A percentile compares a stretch with the other conserved stretches of the same genome.
These are phyloP conservation scores for Paralagenidium karlingii DNA, from an alignment of 352 stramenopile species.

Conservation along the genomic window DNA sequence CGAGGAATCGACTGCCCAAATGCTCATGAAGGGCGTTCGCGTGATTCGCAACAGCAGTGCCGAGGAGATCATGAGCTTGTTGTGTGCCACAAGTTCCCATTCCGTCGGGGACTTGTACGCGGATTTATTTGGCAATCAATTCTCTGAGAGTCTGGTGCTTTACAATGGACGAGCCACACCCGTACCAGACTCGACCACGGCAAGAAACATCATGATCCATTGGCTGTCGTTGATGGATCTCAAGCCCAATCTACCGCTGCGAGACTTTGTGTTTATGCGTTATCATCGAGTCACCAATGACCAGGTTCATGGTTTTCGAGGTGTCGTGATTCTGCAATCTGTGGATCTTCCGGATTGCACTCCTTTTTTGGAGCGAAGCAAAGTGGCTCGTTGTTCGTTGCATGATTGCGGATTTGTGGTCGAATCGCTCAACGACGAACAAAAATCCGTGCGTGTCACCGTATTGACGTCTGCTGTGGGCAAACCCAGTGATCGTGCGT, in stretches of 20 bases:
- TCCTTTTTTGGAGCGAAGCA: constrained; percentile 28
- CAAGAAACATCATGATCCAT: constrained; percentile 30
- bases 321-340: constrained; percentile 53
- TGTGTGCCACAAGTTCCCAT: background rate
- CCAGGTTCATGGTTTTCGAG: constrained; percentile 16
- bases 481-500: constrained; percentile 46
- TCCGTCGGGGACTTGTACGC: constrained; percentile 2
- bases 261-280: constrained; percentile 73
- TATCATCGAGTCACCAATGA: constrained; percentile 41
- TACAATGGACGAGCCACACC: no score
- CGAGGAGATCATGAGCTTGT: constrained; percentile 47
- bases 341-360: constrained; percentile 37
- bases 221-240: constrained; percentile 64
- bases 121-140: no score
- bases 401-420: constrained; percentile 66
- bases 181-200: constrained; percentile 7
- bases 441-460: constrained; percentile 72
- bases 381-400: constrained; percentile 30
- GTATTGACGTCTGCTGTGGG: no score
- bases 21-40: constrained; percentile 62
- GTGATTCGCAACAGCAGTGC: constrained; percentile 52
- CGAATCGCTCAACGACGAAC: constrained; percentile 68
- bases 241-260: constrained; percentile 29
- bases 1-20: constrained; percentile 18
- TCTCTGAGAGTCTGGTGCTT: no score